Base-by-base conservation (phyloP, 2,329 filamentous ascomycete genomes). In the Aspergillus quadrilineatus region DNA sequence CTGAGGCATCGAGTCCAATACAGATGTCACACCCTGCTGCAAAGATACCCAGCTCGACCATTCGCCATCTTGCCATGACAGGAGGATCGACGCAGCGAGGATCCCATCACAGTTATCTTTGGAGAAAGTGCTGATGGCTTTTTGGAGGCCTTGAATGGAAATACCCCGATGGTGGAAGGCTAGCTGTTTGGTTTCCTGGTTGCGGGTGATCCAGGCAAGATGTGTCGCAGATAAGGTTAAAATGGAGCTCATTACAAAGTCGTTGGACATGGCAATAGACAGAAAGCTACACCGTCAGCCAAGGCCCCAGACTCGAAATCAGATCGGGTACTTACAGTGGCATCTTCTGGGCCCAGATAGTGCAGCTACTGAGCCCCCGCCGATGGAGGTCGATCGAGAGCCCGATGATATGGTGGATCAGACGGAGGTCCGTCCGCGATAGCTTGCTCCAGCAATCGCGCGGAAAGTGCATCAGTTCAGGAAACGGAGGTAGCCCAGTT, bases 21-120 rank as follows among this genome's bases (percentile, higher is more conserved):
- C 91, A 54, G 90, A 92, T 55, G 89, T 91, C 59, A 92, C 92
- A 58, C 92, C 93, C 69, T 93, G 89, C 81, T 96, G 94, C 58
- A 97, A 80, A 63, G 92, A 92, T 61, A 89, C 91, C 93, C 93
- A 97, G 75, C 88, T 89, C 73, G 88, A 88, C 89, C 92, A 97
- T 78, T 97, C 93, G 58, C 88, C 94, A 55, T 91, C 90, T 78
- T 97, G 93, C 92, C 94, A 97, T 37, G 92, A 95, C 49, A 99
- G 82, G 47, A 97, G 84, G 44, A 97, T 85, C 28, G 93, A 97
- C 32, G 92, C 90, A 28, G 92, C 93, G 53, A 99, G 82, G 60
- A 97, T 88, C 43, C 92, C 92, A 75, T 99, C 93, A 1, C 91
- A 93, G 59, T 92, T 96, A 51, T 89, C 86, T 65, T 86, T 86